These are phyloP conservation scores for Didymella pinodella DNA, from an alignment of 2,329 filamentous ascomycete species.

Conservation along the genomic window DNA sequence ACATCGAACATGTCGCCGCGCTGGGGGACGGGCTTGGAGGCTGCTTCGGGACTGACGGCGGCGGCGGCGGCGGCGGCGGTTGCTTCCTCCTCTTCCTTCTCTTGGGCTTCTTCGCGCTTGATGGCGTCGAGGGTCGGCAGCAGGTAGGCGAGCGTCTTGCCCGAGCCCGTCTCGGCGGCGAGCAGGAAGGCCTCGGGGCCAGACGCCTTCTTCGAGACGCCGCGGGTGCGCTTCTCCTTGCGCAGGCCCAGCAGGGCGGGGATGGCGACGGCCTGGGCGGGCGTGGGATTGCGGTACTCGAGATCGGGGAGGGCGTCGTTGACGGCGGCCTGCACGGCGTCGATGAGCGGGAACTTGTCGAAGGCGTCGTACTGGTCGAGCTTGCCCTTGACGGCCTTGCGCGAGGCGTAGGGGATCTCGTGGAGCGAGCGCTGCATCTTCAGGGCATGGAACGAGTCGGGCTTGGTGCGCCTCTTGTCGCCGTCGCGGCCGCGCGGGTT, in stretches of 20 bases:
- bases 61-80: constrained; percentile 51
- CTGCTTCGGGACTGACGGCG: constrained; percentile 43
- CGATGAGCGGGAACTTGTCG: constrained; percentile 79
- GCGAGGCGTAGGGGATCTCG: constrained; percentile 76
- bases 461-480: constrained; percentile 44
- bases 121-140: constrained; percentile 84
- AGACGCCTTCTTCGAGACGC: constrained; percentile 42
- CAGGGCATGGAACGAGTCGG: constrained; percentile 75
- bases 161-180: constrained; percentile 95
- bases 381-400: constrained; percentile 67
- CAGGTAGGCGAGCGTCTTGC: constrained; percentile 94
- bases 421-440: constrained; percentile 90
- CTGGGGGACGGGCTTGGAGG: constrained; percentile 38
- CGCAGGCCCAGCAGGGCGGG: constrained; percentile 75
- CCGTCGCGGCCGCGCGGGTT: constrained; percentile 27
- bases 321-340: constrained; percentile 75
- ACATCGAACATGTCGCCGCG: constrained; percentile 66
- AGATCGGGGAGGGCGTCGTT: constrained; percentile 78
- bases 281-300: constrained; percentile 80
- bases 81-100: constrained; percentile 57
- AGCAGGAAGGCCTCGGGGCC: constrained; percentile 76
- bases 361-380: constrained; percentile 77
- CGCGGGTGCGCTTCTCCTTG: constrained; percentile 44
- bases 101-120: constrained; percentile 73
- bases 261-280: constrained; percentile 88